phyloP scores from a whole-genome alignment of 2,329 filamentous ascomycete genomes.

The Fusarium chaquense region DNA sequence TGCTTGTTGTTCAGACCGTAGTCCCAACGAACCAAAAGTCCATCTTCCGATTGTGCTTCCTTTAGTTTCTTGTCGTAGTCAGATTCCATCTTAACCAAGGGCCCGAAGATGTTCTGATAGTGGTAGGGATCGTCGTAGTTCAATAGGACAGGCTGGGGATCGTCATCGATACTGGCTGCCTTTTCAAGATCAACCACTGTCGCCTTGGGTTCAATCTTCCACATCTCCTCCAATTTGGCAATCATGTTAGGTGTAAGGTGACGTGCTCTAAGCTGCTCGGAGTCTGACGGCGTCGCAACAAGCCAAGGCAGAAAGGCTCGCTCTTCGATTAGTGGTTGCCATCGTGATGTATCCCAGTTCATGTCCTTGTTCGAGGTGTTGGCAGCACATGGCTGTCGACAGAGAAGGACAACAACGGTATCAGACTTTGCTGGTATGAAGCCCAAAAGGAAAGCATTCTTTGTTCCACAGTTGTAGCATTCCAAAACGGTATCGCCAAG shows the following conservation, averaged over 20 bases:
- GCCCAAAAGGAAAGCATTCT: constrained; percentile 96
- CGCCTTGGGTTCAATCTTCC: constrained; percentile 93
- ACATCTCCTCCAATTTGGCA: constrained; percentile 95
- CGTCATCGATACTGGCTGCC: constrained; percentile 90
- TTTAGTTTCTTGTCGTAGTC: constrained; percentile 99
- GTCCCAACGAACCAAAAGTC: constrained; percentile 94
- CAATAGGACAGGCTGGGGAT: constrained; percentile 90
- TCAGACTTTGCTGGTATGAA: constrained; percentile 99
- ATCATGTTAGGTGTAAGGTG: constrained; percentile 95
- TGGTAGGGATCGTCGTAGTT: constrained; percentile 98
- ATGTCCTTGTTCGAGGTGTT: constrained; percentile 98
- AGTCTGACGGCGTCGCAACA: constrained; percentile 87
- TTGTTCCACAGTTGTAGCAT: constrained; percentile 99
- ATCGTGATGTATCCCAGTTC: constrained; percentile 99
- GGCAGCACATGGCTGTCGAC: constrained; percentile 94
- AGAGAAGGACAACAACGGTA: constrained; percentile 95
- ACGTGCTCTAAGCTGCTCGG: constrained; percentile 93
- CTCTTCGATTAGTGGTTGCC: constrained; percentile 97
- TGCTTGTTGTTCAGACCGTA: constrained; percentile 97
- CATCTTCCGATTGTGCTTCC: constrained; percentile 96
- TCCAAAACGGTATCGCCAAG: constrained; percentile 96
- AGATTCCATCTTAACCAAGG: constrained; percentile 97
- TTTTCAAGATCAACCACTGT: constrained; percentile 94
- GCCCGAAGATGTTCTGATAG: constrained; percentile 98
- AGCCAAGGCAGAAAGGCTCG: constrained; percentile 96